Evolutionary conservation across 139 green algal genomes (phyloP), one percentile per base, ranked within the genome.

Genomic region (Monoraphidium neglectum): DNA sequence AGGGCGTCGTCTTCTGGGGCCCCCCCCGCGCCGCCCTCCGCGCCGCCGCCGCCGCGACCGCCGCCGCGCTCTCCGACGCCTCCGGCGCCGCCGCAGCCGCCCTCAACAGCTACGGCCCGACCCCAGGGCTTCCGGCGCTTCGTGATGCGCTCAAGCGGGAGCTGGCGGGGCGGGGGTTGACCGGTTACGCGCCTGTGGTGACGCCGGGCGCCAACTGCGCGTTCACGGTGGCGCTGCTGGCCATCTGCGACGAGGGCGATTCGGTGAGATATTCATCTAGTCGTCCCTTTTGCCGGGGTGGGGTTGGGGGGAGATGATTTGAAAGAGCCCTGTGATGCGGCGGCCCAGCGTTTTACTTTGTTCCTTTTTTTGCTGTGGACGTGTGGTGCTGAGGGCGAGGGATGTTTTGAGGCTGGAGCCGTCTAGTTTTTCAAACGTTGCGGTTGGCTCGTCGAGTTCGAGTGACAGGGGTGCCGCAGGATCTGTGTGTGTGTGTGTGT

Each of bases 191-290:
- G 23, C 87, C 96, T 3, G 93, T 95, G 78, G 89, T 97, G 16
- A 97, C 93, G 15, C 76, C 87, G 4, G 93, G 93, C 6, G 93
- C 93, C 63, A 96, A 97, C 68, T 93, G 97, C 78, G 91, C 82
- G 18, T 96, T 97, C 59, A 81, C 81, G 15, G 96, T 94, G 72
- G 73, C 92, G 16, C 83, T 96, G 68, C 74, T 95, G 18, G 79
- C 91, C 2, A 66, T 95, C 35, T 77, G 84, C 36, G 93, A 97
- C 59, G 61, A 70, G 10, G 26, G 59, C 12, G 89, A 95, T 74
- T 16, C 63, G n/a, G n/a, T n/a, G n/a, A n/a, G n/a, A n/a, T n/a
- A n/a, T n/a, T n/a, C n/a, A n/a, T n/a, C n/a, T n/a, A n/a, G n/a
- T n/a, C n/a, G n/a, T n/a, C n/a, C n/a, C n/a, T n/a, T n/a, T n/a